phyloP scores from a whole-genome alignment of 495 filamentous ascomycete genomes.

The Bacidia gigantensis region DNA sequence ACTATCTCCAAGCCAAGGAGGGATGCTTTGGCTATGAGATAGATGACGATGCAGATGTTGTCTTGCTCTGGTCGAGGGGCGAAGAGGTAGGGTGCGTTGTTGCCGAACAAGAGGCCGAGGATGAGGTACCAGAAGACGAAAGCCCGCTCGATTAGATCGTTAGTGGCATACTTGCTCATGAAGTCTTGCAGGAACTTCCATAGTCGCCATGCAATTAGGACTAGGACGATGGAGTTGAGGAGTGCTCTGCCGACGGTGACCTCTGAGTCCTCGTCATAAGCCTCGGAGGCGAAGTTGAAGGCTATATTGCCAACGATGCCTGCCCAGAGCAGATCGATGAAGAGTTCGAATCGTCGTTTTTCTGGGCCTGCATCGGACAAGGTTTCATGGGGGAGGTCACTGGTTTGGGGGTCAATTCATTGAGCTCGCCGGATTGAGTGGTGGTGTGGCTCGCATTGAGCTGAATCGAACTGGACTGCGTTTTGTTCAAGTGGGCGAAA shows the following conservation, averaged over 20 bases:
- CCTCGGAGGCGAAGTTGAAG: constrained; percentile 31
- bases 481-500: background rate
- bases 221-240: constrained; percentile 20
- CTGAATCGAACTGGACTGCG: background rate
- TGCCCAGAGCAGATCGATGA: constrained; percentile 36
- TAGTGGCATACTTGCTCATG: constrained; percentile 38
- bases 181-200: constrained; percentile 35
- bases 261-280: constrained; percentile 26
- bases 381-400: background rate
- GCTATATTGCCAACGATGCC: constrained; percentile 33
- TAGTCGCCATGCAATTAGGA: constrained; percentile 33
- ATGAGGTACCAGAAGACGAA: constrained; percentile 37
- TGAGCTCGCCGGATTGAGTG: background rate
- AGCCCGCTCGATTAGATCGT: constrained; percentile 33
- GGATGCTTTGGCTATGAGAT: constrained; percentile 3
- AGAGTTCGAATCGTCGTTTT: constrained; percentile 31
- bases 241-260: background rate
- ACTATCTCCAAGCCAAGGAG: constrained; percentile 4
- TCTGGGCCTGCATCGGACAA: background rate
- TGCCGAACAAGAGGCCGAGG: constrained; percentile 32
- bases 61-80: constrained; percentile 23
- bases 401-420: background rate
- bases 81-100: constrained; percentile 33
- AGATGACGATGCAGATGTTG: constrained; percentile 14
- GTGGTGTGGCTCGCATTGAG: background rate